Percentiles rank a stretch among this genome's conserved stretches.
Evolutionary conservation across 768 basidiomycete species (phyloP).

Genomic region (Chalciporus piperatus): DNA sequence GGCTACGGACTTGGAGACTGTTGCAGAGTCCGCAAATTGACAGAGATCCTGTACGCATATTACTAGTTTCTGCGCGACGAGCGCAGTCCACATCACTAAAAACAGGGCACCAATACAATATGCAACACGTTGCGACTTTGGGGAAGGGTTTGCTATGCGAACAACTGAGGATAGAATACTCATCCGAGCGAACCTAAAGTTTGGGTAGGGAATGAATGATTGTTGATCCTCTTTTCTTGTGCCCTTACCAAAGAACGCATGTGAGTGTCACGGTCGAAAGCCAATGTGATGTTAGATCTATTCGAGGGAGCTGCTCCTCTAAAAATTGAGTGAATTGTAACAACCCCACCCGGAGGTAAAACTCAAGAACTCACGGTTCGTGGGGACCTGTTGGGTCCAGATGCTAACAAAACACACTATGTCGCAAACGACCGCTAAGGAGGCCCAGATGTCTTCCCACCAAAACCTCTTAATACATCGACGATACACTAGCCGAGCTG

Average conservation of each 20-base stretch:
- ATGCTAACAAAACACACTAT: slow-evolving; percentile 17
- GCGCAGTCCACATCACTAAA: slow-evolving; percentile 9
- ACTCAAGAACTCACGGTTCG: slow-evolving; percentile 9
- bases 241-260: slow-evolving; percentile 20
- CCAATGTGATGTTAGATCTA: slow-evolving; percentile 10
- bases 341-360: background rate
- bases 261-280: slow-evolving; percentile 20
- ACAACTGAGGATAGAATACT: slow-evolving; percentile 27
- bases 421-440: slow-evolving; percentile 21
- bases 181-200: slow-evolving; percentile 23
- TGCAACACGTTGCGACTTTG: background rate
- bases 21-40: background rate
- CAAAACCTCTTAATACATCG: slow-evolving; percentile 16
- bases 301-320: too few relatives aligned
- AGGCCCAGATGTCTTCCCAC: slow-evolving; percentile 30
- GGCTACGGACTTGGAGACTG: slow-evolving; percentile 8
- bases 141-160: slow-evolving; percentile 18
- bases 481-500: slow-evolving; percentile 21
- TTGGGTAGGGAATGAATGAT: background rate
- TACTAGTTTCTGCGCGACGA: slow-evolving; percentile 19
- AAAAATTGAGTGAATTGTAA: background rate
- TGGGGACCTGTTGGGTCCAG: slow-evolving; percentile 12
- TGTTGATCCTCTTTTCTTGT: too few relatives aligned
- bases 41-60: slow-evolving; percentile 9
- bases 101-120: slow-evolving; percentile 19